Evolutionary conservation across 805 yeast species (phyloP), one percentile per base, ranked within the genome.

Genomic region (Candida oleophila): DNA sequence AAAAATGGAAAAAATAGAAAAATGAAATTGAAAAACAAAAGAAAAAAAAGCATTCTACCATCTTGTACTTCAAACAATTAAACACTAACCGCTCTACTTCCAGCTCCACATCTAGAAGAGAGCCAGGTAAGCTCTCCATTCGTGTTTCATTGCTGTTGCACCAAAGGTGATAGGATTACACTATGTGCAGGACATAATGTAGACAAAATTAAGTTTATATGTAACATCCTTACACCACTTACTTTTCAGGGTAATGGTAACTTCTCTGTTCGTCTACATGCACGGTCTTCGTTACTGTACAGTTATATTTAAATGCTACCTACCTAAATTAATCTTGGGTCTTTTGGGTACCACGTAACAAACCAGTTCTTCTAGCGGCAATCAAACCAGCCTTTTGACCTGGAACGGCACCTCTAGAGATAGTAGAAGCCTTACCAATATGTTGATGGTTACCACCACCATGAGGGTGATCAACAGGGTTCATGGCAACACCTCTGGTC

Each of bases 401-500:
- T 70, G 99, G 82, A 75, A 92, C 98, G 63, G 98, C 97, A 78
- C 96, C 96, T 87, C 98, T 89, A 65, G 96, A 86, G 69, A 92
- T 92, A 71, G 98, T 92, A 68, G 98, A 92, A 71, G 98, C 97
- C 85, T 92, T 92, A 90, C 98, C 98, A 82, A 91, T 92, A 79
- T 92, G 98, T 84, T 92, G 98, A 81, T 92, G 98, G 96, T 91
- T 91, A 56, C 60, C 61, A 57, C 55, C 98, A 89, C 99, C 99
- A 79, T 92, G 99, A 77, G 99, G 99, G 84, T 92, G 99, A 77
- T 92, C 99, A 76, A 92, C 99, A 78, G 98, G 98, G 83, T 92
- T 92, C 99, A 94, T 92, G 76, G 99, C 99, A 75, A 92, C 98
- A 92, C 98, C 99, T 84, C 98, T 90, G 72, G 98, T 94, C 88